A percentile compares a stretch with the other conserved stretches of the same genome.
Evolutionary conservation across 129 eudicot species (phyloP).

Genomic region (Helianthus tuberosus): DNA sequence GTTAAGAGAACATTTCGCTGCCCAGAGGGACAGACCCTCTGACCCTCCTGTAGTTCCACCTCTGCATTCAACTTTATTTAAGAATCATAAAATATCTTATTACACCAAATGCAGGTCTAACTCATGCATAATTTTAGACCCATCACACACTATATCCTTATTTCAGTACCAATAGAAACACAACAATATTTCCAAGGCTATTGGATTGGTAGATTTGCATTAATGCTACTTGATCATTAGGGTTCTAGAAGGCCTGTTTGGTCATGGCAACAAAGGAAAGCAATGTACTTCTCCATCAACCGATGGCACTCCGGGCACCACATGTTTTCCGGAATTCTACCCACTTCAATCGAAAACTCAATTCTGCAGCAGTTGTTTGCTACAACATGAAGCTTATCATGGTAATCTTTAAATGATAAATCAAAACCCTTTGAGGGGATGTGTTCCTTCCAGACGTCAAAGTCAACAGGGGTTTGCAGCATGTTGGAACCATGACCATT

Average conservation of each 20-base stretch:
- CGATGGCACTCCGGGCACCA: constrained; percentile 79
- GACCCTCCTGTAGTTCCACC: neutral
- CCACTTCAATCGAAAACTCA: constrained; percentile 53
- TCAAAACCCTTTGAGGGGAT: constrained; percentile 48
- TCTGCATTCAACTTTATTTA: neutral
- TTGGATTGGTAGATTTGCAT: neutral
- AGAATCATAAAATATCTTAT: constrained; percentile 21
- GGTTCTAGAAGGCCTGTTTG: constrained; percentile 33
- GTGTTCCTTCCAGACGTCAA: constrained; percentile 49
- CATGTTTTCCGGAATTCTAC: constrained; percentile 60
- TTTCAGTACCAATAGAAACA: constrained; percentile 9
- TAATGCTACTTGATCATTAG: constrained; percentile 1
- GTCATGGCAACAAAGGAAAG: constrained; percentile 79
- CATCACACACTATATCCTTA: constrained; percentile 11
- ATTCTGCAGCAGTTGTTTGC: constrained; percentile 53
- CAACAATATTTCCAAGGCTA: constrained; percentile 15
- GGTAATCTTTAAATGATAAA: constrained; percentile 39
- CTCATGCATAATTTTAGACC: constrained; percentile 9
- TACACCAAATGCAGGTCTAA: constrained; percentile 27
- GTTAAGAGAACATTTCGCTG: too few species aligned
- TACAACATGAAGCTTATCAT: constrained; percentile 41
- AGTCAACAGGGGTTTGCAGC: constrained; percentile 39
- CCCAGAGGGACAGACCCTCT: too few species aligned
- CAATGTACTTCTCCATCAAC: constrained; percentile 61
- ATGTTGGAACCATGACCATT: constrained; percentile 48